Percentiles rank a stretch among this genome's conserved stretches.
Evolutionary conservation across 371 early-diverging fungal genomes (phyloP).

Genomic region (Funneliformis caledonium): DNA sequence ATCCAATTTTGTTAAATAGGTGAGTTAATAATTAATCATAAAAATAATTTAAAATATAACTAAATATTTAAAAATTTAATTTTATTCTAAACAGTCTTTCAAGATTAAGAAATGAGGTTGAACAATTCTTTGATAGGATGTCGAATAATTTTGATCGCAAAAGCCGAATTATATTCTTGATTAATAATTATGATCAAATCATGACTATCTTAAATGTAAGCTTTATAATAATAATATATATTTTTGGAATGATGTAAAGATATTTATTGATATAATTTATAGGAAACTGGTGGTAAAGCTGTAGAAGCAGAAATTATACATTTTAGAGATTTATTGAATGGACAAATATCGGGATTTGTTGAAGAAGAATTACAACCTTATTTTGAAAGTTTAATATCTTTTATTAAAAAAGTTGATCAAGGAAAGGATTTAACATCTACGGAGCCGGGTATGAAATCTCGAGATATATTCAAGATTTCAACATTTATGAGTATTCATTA

Average conservation of each 20-base stretch:
- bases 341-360: constrained; percentile 80
- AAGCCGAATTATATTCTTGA: constrained; percentile 76
- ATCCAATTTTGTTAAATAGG: constrained; percentile 72
- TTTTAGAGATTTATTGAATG: constrained; percentile 68
- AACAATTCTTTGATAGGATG: constrained; percentile 71
- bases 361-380: constrained; percentile 83
- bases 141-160: constrained; percentile 73
- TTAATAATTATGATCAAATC: constrained; percentile 91
- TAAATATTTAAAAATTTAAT: background rate
- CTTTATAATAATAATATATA: background rate
- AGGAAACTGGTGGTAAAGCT: constrained; percentile 70
- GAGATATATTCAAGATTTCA: background rate
- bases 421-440: constrained; percentile 48
- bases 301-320: constrained; percentile 76
- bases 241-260: background rate
- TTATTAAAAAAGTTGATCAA: constrained; percentile 72
- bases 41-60: background rate
- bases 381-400: constrained; percentile 77
- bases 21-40: constrained; percentile 38
- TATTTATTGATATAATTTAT: constrained; percentile 7
- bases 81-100: constrained; percentile 56
- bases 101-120: constrained; percentile 79
- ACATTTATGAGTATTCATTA: background rate
- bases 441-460: constrained; percentile 42
- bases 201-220: constrained; percentile 68